Evolutionary conservation across 1,284 basidiomycete genomes (phyloP), one percentile per base, ranked within the genome.

Genomic region (Cryptococcus sp.): DNA sequence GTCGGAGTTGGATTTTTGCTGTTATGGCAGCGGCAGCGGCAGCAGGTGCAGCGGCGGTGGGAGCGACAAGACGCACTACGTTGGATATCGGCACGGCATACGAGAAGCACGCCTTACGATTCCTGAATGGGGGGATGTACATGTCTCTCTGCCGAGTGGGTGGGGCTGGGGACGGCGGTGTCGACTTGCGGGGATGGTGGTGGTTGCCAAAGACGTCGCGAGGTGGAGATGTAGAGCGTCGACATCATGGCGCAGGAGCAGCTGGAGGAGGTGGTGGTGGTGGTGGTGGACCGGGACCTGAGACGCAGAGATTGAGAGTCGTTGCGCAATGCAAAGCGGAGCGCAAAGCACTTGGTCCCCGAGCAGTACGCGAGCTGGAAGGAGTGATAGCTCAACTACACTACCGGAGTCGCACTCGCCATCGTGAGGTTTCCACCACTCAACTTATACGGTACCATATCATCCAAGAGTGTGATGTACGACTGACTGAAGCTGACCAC

Each of bases 191-290:
- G 47, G 93, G 93, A 2, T 94, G 90, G 90, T 95, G 93, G 93
- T 90, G 87, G 85, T 79, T 93, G 2, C 90, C 90, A 15, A 30
- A 22, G 15, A 58, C 47, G 4, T n/a, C 47, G n/a, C n/a, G n/a
- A n/a, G n/a, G n/a, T n/a, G 17, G 13, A 5, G 5, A 52, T 22
- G n/a, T n/a, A n/a, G n/a, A n/a, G n/a, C n/a, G n/a, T n/a, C n/a
- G n/a, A n/a, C n/a, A n/a, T n/a, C n/a, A n/a, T n/a, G n/a, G n/a
- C n/a, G n/a, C n/a, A n/a, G n/a, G n/a, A n/a, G n/a, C n/a, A n/a
- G n/a, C n/a, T n/a, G n/a, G n/a, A n/a, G 87, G 47, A 93, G 93
- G 2, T 94, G 90, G 90, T 95, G 93, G 93, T 90, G 87, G 85
- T 79, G 25, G 25, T 3, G 25, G 25, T 3, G 25, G 25, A 25